Evolutionary conservation across 768 basidiomycete species (phyloP).

Genomic region (Trametes cubensis): DNA sequence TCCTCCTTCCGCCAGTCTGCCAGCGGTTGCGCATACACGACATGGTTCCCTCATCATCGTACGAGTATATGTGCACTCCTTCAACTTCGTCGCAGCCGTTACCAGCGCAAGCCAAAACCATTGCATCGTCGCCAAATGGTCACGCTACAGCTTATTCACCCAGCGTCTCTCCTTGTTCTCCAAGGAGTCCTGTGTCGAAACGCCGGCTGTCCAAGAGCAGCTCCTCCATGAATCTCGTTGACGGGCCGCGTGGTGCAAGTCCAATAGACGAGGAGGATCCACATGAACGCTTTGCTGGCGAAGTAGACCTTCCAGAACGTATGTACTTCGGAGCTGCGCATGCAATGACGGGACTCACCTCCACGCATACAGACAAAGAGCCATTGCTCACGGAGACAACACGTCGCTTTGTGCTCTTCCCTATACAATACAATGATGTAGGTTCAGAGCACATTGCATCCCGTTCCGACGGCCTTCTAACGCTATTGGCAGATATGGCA

Average conservation of each 20-base stretch:
- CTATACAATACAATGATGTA: conserved; percentile 91
- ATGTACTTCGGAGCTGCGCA: conserved; percentile 15
- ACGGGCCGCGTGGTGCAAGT: not conserved
- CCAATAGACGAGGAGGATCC: conserved; percentile 25
- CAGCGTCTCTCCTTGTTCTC: conserved; percentile 9
- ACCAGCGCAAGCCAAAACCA: not conserved
- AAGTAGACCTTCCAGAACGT: conserved; percentile 55
- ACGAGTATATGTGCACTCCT: not conserved
- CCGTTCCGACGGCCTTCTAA: not conserved
- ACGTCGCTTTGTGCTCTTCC: conserved; percentile 88
- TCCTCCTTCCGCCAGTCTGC: conserved; percentile 7
- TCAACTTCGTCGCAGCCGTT: not conserved
- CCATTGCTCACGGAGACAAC: conserved; percentile 78
- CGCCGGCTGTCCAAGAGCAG: conserved; percentile 4
- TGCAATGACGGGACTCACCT: not conserved
- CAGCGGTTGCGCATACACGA: not conserved
- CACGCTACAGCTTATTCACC: conserved; percentile 1
- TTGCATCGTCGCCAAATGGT: conserved; percentile 4
- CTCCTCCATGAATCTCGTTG: not conserved
- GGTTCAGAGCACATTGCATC: conserved; percentile 24
- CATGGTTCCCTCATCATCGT: not conserved
- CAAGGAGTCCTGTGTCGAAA: conserved; percentile 17
- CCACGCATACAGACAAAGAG: conserved; percentile 56
- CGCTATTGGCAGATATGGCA: conserved; percentile 75
- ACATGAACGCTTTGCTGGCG: conserved; percentile 52